These are phyloP conservation scores for Pseudovirgaria hyperparasitica DNA, from an alignment of 2,329 filamentous ascomycete genomes.

Conservation along the genomic window DNA sequence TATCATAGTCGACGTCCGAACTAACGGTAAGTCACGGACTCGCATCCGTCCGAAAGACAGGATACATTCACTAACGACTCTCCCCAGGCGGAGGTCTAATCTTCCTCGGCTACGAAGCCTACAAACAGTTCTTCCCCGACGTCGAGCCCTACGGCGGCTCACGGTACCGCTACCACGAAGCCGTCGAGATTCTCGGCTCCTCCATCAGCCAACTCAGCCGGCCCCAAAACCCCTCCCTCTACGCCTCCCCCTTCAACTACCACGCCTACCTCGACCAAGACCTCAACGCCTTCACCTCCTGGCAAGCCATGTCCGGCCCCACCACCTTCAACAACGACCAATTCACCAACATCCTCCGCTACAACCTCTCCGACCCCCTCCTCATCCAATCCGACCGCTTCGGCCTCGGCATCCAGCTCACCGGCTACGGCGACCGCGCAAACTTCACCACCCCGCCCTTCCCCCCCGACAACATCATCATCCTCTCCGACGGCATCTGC, in stretches of 20 bases:
- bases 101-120: slow-evolving; percentile 29
- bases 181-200: slow-evolving; percentile 16
- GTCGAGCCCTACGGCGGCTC: slow-evolving; percentile 30
- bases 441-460: slow-evolving; percentile 22
- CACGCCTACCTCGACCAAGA: slow-evolving; percentile 15
- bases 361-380: slow-evolving; percentile 24
- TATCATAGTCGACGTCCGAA: slow-evolving; percentile 50
- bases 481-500: slow-evolving; percentile 33
- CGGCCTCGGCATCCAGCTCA: slow-evolving; percentile 16
- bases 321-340: slow-evolving; percentile 17
- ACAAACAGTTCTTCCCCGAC: slow-evolving; percentile 41
- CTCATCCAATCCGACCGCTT: slow-evolving; percentile 17
- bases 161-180: slow-evolving; percentile 33
- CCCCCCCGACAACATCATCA: slow-evolving; percentile 23
- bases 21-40: no score
- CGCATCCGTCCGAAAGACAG: no score
- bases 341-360: slow-evolving; percentile 26
- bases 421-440: slow-evolving; percentile 14
- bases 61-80: no score
- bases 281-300: slow-evolving; percentile 17
- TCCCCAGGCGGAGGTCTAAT: slow-evolving; percentile 43
- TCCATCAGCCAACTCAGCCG: slow-evolving; percentile 11
- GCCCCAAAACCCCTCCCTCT: slow-evolving; percentile 11
- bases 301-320: slow-evolving; percentile 25
- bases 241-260: slow-evolving; percentile 22